Conservation (phyloP, 2,329 filamentous ascomycete species). For the Trichoderma afroharzianum region DNA sequence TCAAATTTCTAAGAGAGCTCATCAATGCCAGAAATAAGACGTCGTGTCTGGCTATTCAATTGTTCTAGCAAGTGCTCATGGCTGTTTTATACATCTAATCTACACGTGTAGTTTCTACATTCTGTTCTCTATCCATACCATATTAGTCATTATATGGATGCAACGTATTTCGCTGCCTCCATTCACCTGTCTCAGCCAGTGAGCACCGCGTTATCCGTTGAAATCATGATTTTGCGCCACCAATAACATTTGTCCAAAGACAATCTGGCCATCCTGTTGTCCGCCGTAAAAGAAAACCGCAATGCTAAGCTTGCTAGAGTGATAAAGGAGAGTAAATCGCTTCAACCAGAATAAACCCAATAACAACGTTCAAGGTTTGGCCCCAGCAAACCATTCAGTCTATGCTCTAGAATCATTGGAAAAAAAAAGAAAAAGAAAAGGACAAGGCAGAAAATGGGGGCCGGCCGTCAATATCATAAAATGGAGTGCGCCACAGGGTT, state of each 20-base stretch:
- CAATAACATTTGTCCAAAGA: neutral
- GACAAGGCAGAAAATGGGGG: neutral
- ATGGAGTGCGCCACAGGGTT: neutral
- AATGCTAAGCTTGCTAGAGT: slow-evolving; percentile 4
- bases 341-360: neutral
- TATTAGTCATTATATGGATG: neutral
- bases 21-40: neutral
- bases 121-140: neutral
- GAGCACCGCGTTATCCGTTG: neutral
- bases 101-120: neutral
- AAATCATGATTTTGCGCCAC: neutral
- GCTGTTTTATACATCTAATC: neutral
- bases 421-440: neutral
- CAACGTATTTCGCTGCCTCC: neutral
- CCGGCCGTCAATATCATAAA: neutral
- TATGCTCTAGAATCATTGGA: neutral
- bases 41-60: neutral
- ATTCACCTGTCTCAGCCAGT: neutral
- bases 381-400: slow-evolving; percentile 8
- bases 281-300: neutral
- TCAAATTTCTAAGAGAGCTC: neutral
- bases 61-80: neutral
- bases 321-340: neutral
- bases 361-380: neutral
- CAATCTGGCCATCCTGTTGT: neutral